Percentiles rank a stretch among this genome's conserved stretches.
phyloP scores from a whole-genome alignment of 345 rosid species.

The Heritiera fomes region DNA sequence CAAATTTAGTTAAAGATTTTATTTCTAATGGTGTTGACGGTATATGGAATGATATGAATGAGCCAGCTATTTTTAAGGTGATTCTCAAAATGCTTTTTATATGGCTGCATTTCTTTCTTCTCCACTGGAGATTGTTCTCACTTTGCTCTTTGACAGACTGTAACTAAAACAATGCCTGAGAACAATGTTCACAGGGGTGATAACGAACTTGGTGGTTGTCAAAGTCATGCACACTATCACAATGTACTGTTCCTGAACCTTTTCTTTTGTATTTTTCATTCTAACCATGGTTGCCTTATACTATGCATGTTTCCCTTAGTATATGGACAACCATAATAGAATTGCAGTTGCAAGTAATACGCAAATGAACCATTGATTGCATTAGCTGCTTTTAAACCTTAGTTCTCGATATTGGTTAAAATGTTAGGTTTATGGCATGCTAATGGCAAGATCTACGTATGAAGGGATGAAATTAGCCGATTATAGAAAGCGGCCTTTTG shows the following conservation, averaged over 20 bases:
- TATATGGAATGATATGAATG: slow-evolving; percentile 98
- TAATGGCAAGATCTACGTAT: slow-evolving; percentile 90
- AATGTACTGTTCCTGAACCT: slow-evolving; percentile 52
- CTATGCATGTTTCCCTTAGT: background rate
- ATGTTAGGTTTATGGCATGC: slow-evolving; percentile 77
- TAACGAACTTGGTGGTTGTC: slow-evolving; percentile 78
- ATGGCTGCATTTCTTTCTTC: slow-evolving; percentile 3
- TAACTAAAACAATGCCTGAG: slow-evolving; percentile 92
- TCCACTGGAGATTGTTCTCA: slow-evolving; percentile 18
- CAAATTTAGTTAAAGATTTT: slow-evolving; percentile 71
- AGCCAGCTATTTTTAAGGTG: slow-evolving; percentile 90
- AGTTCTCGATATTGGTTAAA: slow-evolving; percentile 16
- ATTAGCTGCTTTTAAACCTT: slow-evolving; percentile 10
- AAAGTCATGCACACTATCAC: slow-evolving; percentile 81
- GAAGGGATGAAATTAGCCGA: slow-evolving; percentile 85
- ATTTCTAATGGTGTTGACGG: slow-evolving; percentile 87
- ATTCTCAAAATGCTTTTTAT: slow-evolving; percentile 11
- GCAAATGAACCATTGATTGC: background rate
- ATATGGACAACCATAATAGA: background rate
- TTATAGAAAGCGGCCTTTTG: slow-evolving; percentile 79
- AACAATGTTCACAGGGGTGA: slow-evolving; percentile 78
- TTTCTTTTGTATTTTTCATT: background rate
- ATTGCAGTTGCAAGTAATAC: background rate
- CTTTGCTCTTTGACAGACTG: slow-evolving; percentile 47
- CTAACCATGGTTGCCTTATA: background rate